A percentile compares a stretch with the other conserved stretches of the same genome.
Evolutionary conservation across 176 grass and related monocot species (phyloP).

Genomic region (Eremochloa ophiuroides): DNA sequence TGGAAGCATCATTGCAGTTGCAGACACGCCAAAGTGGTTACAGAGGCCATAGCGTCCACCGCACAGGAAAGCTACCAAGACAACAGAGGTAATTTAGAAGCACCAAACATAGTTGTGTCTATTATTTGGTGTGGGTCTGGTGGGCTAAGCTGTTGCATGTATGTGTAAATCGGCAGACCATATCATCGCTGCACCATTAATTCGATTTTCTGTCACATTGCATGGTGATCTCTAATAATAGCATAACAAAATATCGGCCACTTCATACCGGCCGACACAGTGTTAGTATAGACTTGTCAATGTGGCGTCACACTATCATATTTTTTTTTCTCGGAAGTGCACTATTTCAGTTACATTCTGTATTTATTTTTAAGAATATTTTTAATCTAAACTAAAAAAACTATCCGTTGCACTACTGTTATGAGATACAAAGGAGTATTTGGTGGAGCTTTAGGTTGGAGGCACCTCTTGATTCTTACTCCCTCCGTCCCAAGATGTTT

Average conservation of each 20-base stretch:
- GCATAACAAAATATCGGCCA: background rate
- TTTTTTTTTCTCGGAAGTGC: too few relatives aligned
- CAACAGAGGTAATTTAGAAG: background rate
- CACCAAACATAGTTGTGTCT: background rate
- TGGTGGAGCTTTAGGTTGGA: too few relatives aligned
- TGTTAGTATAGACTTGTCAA: background rate
- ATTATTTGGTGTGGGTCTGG: slow-evolving; percentile 15
- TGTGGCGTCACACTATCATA: background rate
- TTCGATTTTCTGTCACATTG: background rate
- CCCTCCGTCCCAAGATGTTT: too few relatives aligned
- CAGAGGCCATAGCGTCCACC: background rate
- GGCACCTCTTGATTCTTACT: too few relatives aligned
- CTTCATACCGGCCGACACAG: background rate
- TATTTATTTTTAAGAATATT: too few relatives aligned
- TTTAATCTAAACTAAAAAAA: too few relatives aligned
- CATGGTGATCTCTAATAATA: background rate
- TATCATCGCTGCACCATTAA: background rate
- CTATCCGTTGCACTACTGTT: too few relatives aligned
- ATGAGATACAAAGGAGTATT: too few relatives aligned
- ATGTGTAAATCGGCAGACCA: background rate
- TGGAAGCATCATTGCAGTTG: background rate
- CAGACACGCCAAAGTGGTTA: background rate
- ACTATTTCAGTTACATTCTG: too few relatives aligned
- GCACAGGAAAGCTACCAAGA: background rate
- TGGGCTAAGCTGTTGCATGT: background rate